Evolutionary conservation across 2,329 filamentous ascomycete species (phyloP).

Genomic region (Alternaria dauci): DNA sequence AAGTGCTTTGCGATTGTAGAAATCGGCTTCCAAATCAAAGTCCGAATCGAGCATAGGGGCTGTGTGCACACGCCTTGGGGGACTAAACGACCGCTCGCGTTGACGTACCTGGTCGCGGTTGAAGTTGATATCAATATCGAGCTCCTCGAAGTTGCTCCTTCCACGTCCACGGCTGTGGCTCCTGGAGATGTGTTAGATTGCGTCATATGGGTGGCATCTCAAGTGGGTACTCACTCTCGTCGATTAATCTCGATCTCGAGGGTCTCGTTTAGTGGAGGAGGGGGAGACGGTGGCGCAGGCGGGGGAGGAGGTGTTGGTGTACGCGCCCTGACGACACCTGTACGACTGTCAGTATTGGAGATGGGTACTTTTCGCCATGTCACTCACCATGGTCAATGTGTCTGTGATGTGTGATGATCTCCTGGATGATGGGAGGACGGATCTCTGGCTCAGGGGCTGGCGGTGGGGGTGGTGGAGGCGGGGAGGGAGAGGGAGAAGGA

Average conservation of each 20-base stretch:
- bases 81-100: constrained; percentile 52
- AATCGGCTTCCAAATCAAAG: constrained; percentile 64
- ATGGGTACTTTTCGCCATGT: background rate
- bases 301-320: constrained; percentile 61
- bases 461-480: constrained; percentile 55
- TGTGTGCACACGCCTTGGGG: constrained; percentile 55
- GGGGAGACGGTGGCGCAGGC: constrained; percentile 52
- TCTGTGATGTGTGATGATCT: constrained; percentile 87
- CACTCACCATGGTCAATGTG: constrained; percentile 84
- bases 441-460: constrained; percentile 70
- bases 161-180: constrained; percentile 55
- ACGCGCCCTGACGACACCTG: constrained; percentile 57
- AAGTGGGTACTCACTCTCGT: constrained; percentile 52
- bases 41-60: constrained; percentile 53
- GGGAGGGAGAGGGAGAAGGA: constrained; percentile 61
- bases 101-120: constrained; percentile 59
- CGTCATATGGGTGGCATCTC: background rate
- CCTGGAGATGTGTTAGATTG: constrained; percentile 25
- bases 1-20: constrained; percentile 72
- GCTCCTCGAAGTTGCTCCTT: constrained; percentile 63
- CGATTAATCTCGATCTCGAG: constrained; percentile 66
- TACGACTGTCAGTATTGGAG: constrained; percentile 14
- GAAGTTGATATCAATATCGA: constrained; percentile 71
- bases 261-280: constrained; percentile 59
- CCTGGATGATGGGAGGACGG: constrained; percentile 82